These are phyloP conservation scores for Boletus sensibilis DNA, from an alignment of 768 basidiomycete species.

Conservation along the genomic window DNA sequence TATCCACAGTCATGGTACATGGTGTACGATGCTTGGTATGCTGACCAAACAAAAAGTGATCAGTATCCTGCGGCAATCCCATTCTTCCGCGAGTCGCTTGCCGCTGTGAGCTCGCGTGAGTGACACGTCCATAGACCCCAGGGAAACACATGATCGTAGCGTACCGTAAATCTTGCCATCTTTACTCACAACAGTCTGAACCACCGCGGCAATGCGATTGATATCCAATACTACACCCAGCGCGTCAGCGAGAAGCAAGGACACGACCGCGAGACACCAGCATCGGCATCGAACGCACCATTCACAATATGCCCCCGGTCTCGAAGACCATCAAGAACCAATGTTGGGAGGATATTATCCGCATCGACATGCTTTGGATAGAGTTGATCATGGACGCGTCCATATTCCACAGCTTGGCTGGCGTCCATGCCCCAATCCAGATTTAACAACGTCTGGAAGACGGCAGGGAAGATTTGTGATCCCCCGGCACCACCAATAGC, in stretches of 20 bases:
- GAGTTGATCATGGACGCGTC: conserved; percentile 84
- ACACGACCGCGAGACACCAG: background rate
- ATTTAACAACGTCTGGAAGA: conserved; percentile 82
- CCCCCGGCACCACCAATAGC: conserved; percentile 88
- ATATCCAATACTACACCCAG: conserved; percentile 53
- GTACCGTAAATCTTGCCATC: conserved; percentile 64
- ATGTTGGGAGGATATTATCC: conserved; percentile 58
- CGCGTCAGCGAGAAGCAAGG: background rate
- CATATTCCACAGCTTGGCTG: conserved; percentile 78
- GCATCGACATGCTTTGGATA: conserved; percentile 59
- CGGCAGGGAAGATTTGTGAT: conserved; percentile 74
- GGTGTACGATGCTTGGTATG: no score
- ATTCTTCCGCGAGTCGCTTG: conserved; percentile 90
- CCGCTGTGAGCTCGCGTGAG: conserved; percentile 46
- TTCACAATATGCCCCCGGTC: conserved; percentile 69
- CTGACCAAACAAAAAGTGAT: background rate
- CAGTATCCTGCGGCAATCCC: conserved; percentile 86
- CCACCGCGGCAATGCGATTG: conserved; percentile 69
- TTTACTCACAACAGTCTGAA: conserved; percentile 59
- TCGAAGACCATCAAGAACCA: conserved; percentile 55
- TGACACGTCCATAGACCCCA: background rate
- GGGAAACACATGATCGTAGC: conserved; percentile 20
- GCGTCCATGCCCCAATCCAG: conserved; percentile 76
- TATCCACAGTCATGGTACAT: background rate
- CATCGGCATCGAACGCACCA: conserved; percentile 38